A percentile compares a stretch with the other conserved stretches of the same genome.
Conservation (phyloP, 495 filamentous ascomycete genomes). For the Aspergillus taichungensis region DNA sequence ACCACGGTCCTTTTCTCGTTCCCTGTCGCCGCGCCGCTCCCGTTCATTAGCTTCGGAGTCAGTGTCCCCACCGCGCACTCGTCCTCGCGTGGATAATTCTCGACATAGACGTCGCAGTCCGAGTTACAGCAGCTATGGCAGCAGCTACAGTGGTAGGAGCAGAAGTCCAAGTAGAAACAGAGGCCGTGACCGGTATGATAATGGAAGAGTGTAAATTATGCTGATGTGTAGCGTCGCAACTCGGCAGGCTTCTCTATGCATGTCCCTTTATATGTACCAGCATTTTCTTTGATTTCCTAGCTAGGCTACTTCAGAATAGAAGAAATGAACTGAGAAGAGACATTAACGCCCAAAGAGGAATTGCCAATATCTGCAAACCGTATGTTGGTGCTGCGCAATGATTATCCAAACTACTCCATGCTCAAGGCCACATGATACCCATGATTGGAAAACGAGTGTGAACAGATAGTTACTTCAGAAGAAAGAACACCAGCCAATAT, state of each 20-base stretch:
- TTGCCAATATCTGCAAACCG: too few species aligned
- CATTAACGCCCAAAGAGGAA: too few species aligned
- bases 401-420: too few species aligned
- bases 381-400: too few species aligned
- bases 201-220: constrained; percentile 5
- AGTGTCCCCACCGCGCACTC: constrained; percentile 24
- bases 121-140: constrained; percentile 47
- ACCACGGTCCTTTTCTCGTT: constrained; percentile 37
- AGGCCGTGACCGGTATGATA: constrained; percentile 23
- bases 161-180: constrained; percentile 34
- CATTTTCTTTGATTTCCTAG: too few species aligned
- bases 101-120: constrained; percentile 41
- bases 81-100: constrained; percentile 21
- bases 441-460: neutral
- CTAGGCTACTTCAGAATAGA: too few species aligned
- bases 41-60: constrained; percentile 29
- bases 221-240: too few species aligned
- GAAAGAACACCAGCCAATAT: constrained; percentile 97
- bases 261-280: too few species aligned
- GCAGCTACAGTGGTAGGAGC: constrained; percentile 37
- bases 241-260: too few species aligned
- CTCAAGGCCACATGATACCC: neutral
- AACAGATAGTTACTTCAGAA: constrained; percentile 39
- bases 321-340: too few species aligned
- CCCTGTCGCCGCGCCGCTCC: constrained; percentile 33